A percentile compares a stretch with the other conserved stretches of the same genome.
Evolutionary conservation across 2,329 filamentous ascomycete species (phyloP).

Genomic region (Magnaporthiopsis rhizophila): DNA sequence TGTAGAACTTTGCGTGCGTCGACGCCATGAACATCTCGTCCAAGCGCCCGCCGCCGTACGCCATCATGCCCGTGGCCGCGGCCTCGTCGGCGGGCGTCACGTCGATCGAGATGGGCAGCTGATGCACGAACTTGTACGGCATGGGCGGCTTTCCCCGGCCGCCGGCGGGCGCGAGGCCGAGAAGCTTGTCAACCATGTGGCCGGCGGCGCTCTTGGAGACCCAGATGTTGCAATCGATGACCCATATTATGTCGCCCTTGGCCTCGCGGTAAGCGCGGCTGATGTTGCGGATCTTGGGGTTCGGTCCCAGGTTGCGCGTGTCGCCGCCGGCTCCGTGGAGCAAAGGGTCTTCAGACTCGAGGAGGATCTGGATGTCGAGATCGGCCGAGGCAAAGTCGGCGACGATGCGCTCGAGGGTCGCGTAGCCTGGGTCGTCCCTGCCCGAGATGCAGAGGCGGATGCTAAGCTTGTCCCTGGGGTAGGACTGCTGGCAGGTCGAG

Average conservation of each 20-base stretch:
- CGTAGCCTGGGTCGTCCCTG: slow-evolving; percentile 66
- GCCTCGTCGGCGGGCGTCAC: slow-evolving; percentile 29
- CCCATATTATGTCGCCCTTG: slow-evolving; percentile 82
- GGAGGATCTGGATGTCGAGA: slow-evolving; percentile 62
- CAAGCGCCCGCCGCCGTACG: slow-evolving; percentile 65
- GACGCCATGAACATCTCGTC: slow-evolving; percentile 95
- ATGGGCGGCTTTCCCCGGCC: slow-evolving; percentile 20
- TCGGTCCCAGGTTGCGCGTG: slow-evolving; percentile 66
- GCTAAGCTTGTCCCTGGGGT: slow-evolving; percentile 62
- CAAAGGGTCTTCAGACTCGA: slow-evolving; percentile 75
- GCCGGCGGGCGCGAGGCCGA: slow-evolving; percentile 48
- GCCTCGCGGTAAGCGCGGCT: slow-evolving; percentile 88
- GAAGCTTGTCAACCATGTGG: slow-evolving; percentile 82
- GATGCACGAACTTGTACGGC: slow-evolving; percentile 88
- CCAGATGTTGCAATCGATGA: slow-evolving; percentile 97
- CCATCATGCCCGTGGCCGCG: slow-evolving; percentile 13
- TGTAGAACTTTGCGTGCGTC: slow-evolving; percentile 94
- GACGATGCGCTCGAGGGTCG: slow-evolving; percentile 63
- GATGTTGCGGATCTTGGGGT: slow-evolving; percentile 98
- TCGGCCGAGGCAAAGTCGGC: slow-evolving; percentile 54
- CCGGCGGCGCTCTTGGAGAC: slow-evolving; percentile 69
- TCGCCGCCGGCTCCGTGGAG: slow-evolving; percentile 47
- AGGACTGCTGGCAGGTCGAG: slow-evolving; percentile 22
- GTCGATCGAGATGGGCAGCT: slow-evolving; percentile 85
- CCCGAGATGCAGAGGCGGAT: slow-evolving; percentile 77